A percentile compares a stretch with the other conserved stretches of the same genome.
phyloP scores from a whole-genome alignment of 2,329 filamentous ascomycete species.

The Pseudodiploospora longispora region DNA sequence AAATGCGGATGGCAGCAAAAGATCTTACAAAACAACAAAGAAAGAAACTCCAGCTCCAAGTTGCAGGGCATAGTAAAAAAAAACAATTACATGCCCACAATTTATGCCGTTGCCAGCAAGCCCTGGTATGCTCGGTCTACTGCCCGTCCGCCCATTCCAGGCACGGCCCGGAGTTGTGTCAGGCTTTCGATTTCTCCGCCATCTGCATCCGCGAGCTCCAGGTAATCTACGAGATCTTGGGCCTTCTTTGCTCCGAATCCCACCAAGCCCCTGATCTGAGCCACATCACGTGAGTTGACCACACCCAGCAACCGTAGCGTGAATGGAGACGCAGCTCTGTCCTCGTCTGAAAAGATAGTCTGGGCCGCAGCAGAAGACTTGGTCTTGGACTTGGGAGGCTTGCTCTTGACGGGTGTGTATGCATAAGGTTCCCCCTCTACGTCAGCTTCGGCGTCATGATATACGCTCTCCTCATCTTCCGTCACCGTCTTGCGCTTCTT shows the following conservation, averaged over 20 bases:
- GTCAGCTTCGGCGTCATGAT: slow-evolving; percentile 14
- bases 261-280: slow-evolving; percentile 56
- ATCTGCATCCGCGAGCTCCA: slow-evolving; percentile 36
- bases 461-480: slow-evolving; percentile 4
- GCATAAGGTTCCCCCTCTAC: slow-evolving; percentile 19
- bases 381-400: slow-evolving; percentile 21
- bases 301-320: slow-evolving; percentile 58
- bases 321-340: slow-evolving; percentile 40
- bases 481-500: slow-evolving; percentile 11
- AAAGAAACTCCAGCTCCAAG: background rate
- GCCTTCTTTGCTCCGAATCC: slow-evolving; percentile 70
- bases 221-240: slow-evolving; percentile 47
- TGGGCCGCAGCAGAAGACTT: slow-evolving; percentile 21
- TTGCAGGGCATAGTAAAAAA: background rate
- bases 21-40: too few relatives aligned
- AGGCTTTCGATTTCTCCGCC: slow-evolving; percentile 38
- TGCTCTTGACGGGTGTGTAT: slow-evolving; percentile 10
- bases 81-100: background rate
- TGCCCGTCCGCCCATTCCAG: slow-evolving; percentile 48
- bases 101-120: slow-evolving; percentile 18
- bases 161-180: slow-evolving; percentile 43
- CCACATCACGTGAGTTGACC: slow-evolving; percentile 64
- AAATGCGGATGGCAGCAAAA: too few relatives aligned
- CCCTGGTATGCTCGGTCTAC: slow-evolving; percentile 50
- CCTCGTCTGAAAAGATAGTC: slow-evolving; percentile 26